A percentile compares a stretch with the other conserved stretches of the same genome.
Evolutionary conservation across 306 rosid species (phyloP).

Genomic region (Casuarina glauca): DNA sequence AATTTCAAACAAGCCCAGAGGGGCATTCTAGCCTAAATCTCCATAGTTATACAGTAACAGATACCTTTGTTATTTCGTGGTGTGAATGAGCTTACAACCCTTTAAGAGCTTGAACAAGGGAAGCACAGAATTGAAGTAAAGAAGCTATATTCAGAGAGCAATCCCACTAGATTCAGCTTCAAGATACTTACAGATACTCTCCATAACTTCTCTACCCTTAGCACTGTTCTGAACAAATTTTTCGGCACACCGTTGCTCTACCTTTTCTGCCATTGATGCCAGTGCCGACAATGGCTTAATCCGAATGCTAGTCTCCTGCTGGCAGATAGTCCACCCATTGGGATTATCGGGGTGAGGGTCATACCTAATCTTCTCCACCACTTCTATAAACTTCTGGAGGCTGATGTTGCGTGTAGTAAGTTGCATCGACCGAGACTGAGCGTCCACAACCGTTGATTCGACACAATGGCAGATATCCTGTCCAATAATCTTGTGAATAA

Average conservation of each 20-base stretch:
- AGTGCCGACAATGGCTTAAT: conserved; percentile 88
- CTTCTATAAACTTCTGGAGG: conserved; percentile 74
- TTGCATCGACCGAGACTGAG: conserved; percentile 54
- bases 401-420: conserved; percentile 60
- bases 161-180: conserved; percentile 74
- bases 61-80: not conserved
- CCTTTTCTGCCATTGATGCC: conserved; percentile 88
- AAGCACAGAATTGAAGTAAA: conserved; percentile 20
- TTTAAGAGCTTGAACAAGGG: conserved; percentile 1
- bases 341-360: conserved; percentile 78
- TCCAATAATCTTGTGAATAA: conserved; percentile 60
- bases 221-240: conserved; percentile 81
- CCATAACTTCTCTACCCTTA: conserved; percentile 94
- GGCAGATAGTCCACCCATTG: conserved; percentile 69
- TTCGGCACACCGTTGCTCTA: conserved; percentile 88
- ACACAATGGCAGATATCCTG: conserved; percentile 87
- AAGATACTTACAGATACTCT: conserved; percentile 87
- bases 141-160: conserved; percentile 39
- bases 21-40: not conserved
- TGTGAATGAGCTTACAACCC: not conserved
- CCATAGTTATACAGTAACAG: not conserved
- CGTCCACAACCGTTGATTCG: conserved; percentile 74
- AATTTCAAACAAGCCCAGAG: not conserved
- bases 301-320: conserved; percentile 72
- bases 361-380: conserved; percentile 69